A percentile compares a stretch with the other conserved stretches of the same genome.
phyloP scores from a whole-genome alignment of 2,329 filamentous ascomycete species.

The Chaetomium globosum region DNA sequence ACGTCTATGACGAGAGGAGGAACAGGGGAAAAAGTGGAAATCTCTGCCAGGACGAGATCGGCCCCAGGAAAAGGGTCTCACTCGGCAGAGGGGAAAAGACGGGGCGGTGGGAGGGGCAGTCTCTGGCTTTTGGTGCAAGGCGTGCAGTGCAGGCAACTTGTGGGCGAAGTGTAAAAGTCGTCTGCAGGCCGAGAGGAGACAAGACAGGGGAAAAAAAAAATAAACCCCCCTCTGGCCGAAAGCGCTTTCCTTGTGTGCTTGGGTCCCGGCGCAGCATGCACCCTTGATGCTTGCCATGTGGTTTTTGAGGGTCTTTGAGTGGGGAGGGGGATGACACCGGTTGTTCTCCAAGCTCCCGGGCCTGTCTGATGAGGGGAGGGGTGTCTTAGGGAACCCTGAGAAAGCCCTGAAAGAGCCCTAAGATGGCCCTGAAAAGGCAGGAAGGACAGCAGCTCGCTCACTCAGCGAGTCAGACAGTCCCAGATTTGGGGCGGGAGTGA shows the following conservation, averaged over 20 bases:
- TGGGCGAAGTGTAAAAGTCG: constrained; percentile 14
- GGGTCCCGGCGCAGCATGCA: constrained; percentile 31
- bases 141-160: constrained; percentile 17
- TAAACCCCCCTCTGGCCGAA: constrained; percentile 34
- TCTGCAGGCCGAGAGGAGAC: constrained; percentile 20
- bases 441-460: constrained; percentile 33
- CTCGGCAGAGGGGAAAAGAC: constrained; percentile 28
- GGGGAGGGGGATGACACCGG: constrained; percentile 26
- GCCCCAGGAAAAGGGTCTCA: constrained; percentile 31
- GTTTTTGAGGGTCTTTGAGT: constrained; percentile 35
- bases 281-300: constrained; percentile 42
- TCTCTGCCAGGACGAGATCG: constrained; percentile 30
- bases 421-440: constrained; percentile 19
- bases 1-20: constrained; percentile 36
- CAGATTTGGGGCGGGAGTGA: constrained; percentile 28
- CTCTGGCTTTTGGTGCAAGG: constrained; percentile 8
- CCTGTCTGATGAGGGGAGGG: constrained; percentile 26
- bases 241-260: constrained; percentile 24
- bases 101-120: constrained; percentile 17
- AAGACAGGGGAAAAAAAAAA: constrained; percentile 6
- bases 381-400: constrained; percentile 13
- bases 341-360: constrained; percentile 31
- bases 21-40: constrained; percentile 25
- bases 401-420: too few relatives aligned
- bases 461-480: constrained; percentile 37